Percentiles rank a stretch among this genome's conserved stretches.
phyloP scores from a whole-genome alignment of 306 rosid genomes.

The Ceratonia siliqua region DNA sequence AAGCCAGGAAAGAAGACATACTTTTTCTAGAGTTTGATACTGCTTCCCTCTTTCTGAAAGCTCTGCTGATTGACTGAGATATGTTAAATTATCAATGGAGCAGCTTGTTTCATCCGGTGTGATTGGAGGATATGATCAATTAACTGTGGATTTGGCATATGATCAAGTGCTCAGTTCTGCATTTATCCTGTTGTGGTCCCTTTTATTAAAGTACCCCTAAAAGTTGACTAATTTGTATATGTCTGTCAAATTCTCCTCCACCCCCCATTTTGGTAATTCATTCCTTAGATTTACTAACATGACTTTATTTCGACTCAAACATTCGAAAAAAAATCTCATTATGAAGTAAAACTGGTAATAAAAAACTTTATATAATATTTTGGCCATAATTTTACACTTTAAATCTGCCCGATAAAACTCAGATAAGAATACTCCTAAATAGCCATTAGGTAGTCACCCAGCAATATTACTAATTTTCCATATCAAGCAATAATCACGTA shows the following conservation, averaged over 20 bases:
- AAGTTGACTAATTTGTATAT: neutral
- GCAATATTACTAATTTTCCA: no score
- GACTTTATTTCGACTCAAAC: neutral
- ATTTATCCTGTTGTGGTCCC: neutral
- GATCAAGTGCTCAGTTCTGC: neutral
- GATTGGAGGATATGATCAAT: slow-evolving; percentile 14
- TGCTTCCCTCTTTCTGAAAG: slow-evolving; percentile 30
- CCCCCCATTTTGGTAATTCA: neutral
- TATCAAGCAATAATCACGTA: no score
- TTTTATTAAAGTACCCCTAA: neutral
- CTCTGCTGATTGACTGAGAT: slow-evolving; percentile 47
- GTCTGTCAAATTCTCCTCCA: neutral
- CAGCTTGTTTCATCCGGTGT: slow-evolving; percentile 34
- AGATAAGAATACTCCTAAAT: no score
- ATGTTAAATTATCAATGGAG: slow-evolving; percentile 34
- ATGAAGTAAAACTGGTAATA: neutral
- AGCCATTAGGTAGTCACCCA: no score
- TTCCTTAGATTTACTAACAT: neutral
- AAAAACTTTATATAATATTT: no score
- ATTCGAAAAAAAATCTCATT: neutral
- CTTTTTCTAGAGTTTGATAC: slow-evolving; percentile 40
- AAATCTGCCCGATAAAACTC: no score
- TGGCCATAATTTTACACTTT: no score
- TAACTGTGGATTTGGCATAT: neutral
- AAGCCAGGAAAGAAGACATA: slow-evolving; percentile 36